Percentiles rank a stretch among this genome's conserved stretches.
Evolutionary conservation across 2,329 filamentous ascomycete genomes (phyloP).

Genomic region (Alternaria burnsii): DNA sequence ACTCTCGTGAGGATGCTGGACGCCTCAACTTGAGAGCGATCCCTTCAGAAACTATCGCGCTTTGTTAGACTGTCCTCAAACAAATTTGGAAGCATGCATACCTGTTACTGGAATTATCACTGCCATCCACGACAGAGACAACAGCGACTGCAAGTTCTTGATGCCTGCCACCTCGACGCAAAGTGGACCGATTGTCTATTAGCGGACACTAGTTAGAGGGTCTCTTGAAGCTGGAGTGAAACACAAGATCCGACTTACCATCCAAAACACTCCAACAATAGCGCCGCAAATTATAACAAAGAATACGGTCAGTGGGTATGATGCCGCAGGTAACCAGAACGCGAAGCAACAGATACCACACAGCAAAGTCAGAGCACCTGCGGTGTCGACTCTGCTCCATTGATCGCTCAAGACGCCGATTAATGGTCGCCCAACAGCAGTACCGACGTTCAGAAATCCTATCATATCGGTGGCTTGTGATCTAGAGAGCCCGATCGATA

Average conservation of each 20-base stretch:
- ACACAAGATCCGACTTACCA: conserved; percentile 36
- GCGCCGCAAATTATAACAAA: conserved; percentile 57
- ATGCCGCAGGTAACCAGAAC: conserved; percentile 58
- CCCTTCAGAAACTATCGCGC: conserved; percentile 43
- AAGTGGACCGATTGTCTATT: conserved; percentile 51
- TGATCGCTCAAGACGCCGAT: conserved; percentile 58
- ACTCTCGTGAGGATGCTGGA: conserved; percentile 30
- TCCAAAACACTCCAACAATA: conserved; percentile 60
- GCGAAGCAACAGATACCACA: conserved; percentile 53
- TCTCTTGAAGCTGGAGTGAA: background rate
- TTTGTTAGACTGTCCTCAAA: conserved; percentile 1
- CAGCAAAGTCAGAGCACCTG: conserved; percentile 51
- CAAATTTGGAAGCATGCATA: conserved; percentile 26
- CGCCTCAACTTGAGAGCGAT: conserved; percentile 53
- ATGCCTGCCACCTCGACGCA: conserved; percentile 54
- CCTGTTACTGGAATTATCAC: conserved; percentile 45
- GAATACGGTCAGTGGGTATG: conserved; percentile 54
- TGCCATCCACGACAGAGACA: conserved; percentile 51
- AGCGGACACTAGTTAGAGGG: background rate
- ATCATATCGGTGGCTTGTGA: conserved; percentile 53
- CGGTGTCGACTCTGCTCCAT: conserved; percentile 55
- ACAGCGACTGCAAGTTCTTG: conserved; percentile 51
- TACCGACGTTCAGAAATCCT: conserved; percentile 59
- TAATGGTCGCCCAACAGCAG: conserved; percentile 57
- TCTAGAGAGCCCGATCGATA: conserved; percentile 53